Conservation (phyloP, 371 early-diverging fungal species). For the Quaeritorhiza haematococci region DNA sequence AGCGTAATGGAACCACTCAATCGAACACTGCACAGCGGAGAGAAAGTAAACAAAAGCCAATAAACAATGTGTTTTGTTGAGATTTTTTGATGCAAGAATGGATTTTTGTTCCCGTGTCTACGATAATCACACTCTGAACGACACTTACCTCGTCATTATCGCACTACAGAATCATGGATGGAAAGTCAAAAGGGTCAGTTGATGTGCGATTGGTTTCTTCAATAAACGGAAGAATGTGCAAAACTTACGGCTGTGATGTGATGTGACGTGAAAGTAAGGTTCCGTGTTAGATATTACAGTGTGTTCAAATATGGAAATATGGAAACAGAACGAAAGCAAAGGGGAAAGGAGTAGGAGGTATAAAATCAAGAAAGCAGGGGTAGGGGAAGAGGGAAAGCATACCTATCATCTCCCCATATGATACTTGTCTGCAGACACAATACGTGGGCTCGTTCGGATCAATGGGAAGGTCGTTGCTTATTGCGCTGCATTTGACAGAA, state of each 20-base stretch:
- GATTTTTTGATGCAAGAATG: too few relatives aligned
- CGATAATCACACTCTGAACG: background rate
- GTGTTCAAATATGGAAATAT: too few relatives aligned
- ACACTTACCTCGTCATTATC: constrained; percentile 78
- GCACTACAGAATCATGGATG: constrained; percentile 41
- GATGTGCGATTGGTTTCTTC: background rate
- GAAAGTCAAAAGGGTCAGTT: background rate
- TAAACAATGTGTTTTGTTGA: background rate
- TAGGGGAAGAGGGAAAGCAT: background rate
- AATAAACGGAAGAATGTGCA: background rate
- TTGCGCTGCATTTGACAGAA: constrained; percentile 4
- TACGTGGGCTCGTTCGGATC: constrained; percentile 95
- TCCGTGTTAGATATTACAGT: too few relatives aligned
- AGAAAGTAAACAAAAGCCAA: background rate
- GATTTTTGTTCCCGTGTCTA: background rate
- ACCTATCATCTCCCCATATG: constrained; percentile 95
- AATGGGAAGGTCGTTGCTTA: constrained; percentile 60
- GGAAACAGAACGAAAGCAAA: too few relatives aligned
- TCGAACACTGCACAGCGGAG: constrained; percentile 60
- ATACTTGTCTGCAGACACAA: constrained; percentile 91
- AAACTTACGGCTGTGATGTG: constrained; percentile 15
- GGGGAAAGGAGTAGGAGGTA: background rate
- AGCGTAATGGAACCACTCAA: constrained; percentile 93
- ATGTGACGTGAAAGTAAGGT: too few relatives aligned
- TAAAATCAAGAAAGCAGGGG: background rate